Conservation (phyloP, 208 protist genomes). For the Acanthamoeba pearcei region DNA sequence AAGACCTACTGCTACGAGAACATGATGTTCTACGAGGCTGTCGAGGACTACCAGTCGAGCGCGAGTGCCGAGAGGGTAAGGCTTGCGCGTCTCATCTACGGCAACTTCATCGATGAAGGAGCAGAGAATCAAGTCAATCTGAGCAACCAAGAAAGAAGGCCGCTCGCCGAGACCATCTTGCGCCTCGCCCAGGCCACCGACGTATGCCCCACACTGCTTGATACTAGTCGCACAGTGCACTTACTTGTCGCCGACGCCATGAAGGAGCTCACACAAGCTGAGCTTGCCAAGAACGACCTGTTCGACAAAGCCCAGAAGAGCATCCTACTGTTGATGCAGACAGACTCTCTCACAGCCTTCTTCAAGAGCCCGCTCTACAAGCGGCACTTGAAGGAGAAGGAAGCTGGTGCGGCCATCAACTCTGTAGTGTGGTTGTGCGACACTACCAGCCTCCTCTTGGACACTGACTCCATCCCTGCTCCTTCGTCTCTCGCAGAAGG, state of each 20-base stretch:
- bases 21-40: conserved; percentile 22
- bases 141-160: neutral
- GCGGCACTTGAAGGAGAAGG: neutral
- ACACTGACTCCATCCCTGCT: neutral
- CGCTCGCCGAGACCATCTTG: neutral
- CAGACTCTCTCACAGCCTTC: neutral
- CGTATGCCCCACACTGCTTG: neutral
- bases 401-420: neutral
- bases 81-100: neutral
- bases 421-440: too few species aligned
- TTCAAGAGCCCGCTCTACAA: neutral
- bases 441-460: neutral
- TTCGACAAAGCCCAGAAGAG: neutral
- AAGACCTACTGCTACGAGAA: neutral
- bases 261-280: neutral
- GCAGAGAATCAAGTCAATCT: neutral
- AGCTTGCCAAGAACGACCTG: neutral
- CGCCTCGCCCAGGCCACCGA: neutral
- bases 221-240: too few species aligned
- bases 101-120: neutral
- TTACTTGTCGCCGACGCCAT: neutral
- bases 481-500: neutral
- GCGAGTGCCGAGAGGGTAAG: neutral
- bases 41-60: neutral
- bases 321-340: neutral